Base-by-base conservation (phyloP, 2,329 filamentous ascomycete species). In the Fusarium stilboides region DNA sequence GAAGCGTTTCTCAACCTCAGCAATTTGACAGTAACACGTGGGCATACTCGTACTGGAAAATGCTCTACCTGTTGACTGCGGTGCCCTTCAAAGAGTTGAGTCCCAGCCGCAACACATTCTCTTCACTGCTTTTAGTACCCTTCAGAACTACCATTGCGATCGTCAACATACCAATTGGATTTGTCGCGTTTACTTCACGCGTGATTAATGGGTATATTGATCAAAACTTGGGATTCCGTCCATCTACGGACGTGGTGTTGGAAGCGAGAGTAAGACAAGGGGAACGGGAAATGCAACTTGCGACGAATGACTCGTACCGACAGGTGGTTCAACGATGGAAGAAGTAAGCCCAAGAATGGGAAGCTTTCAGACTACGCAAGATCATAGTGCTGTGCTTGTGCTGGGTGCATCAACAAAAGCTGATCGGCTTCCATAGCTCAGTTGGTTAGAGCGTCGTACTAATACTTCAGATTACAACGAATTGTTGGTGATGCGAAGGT, bases 11-110 rank as follows among this genome's bases (percentile, higher is more conserved):
- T 24, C 50, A 53, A 14, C 10, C 10, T 26, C 50, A 53, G 17
- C 50, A 53, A 26, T 53, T 53, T 34, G 50, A 53, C 28, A 53
- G 37, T 26, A 53, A 53, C 5, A 26, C 20, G 19, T 53, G 50
- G 50, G n/a, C 50, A 9, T 24, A 43, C 24, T 53, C 50, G 6
- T 53, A 53, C 19, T 15, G 37, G 15, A 6, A 43, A 24, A 53
- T 53, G 50, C 19, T 53, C 5, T 22, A 19, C 10, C n/a, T 53
- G 19, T 20, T 53, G 12, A 8, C 40, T 33, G 26, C 33, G 7
- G 39, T 28, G 5, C 50, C 39, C 8, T 8, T 53, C 15, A 34
- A 34, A 19, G 50, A 53, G 28, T 17, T 53, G 3, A 34, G 14
- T 34, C 26, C 39, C 10, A 36, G 14, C 15, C 15, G 34, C 34